Percentiles rank a stretch among this genome's conserved stretches.
These are phyloP conservation scores for Yamadazyma phyllophila DNA, from an alignment of 805 yeast species.

Conservation along the genomic window DNA sequence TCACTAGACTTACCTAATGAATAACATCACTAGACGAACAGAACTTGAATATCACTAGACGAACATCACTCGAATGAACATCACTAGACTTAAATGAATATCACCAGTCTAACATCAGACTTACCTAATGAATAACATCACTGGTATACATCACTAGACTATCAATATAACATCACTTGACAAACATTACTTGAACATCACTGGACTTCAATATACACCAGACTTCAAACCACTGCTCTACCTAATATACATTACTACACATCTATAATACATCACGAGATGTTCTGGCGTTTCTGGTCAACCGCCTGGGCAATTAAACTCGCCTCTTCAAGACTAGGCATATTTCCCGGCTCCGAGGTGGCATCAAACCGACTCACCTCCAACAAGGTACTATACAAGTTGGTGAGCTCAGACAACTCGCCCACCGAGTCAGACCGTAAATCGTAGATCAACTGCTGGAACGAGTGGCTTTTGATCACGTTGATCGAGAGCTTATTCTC, in stretches of 20 bases:
- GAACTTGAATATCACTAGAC: too few species aligned
- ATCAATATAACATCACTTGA: too few species aligned
- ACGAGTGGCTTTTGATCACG: conserved; percentile 48
- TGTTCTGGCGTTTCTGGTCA: conserved; percentile 12
- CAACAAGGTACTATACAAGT: conserved; percentile 42
- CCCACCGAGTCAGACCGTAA: conserved; percentile 46
- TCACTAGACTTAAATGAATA: too few species aligned
- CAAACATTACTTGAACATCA: too few species aligned
- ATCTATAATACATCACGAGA: neutral
- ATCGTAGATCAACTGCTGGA: conserved; percentile 51
- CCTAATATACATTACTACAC: conserved; percentile 3
- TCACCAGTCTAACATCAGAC: too few species aligned
- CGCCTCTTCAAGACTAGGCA: conserved; percentile 22
- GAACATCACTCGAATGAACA: too few species aligned
- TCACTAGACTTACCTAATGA: too few species aligned
- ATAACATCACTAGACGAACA: too few species aligned
- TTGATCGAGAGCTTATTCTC: conserved; percentile 52
- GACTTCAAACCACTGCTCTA: too few species aligned
- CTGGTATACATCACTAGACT: too few species aligned
- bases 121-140: too few species aligned
- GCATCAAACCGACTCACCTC: conserved; percentile 39
- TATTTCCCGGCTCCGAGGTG: conserved; percentile 1
- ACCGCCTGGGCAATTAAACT: conserved; percentile 20
- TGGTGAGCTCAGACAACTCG: conserved; percentile 47
- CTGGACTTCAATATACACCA: too few species aligned